Conservation (phyloP, 2,329 filamentous ascomycete genomes). For the Exophiala viscosa region DNA sequence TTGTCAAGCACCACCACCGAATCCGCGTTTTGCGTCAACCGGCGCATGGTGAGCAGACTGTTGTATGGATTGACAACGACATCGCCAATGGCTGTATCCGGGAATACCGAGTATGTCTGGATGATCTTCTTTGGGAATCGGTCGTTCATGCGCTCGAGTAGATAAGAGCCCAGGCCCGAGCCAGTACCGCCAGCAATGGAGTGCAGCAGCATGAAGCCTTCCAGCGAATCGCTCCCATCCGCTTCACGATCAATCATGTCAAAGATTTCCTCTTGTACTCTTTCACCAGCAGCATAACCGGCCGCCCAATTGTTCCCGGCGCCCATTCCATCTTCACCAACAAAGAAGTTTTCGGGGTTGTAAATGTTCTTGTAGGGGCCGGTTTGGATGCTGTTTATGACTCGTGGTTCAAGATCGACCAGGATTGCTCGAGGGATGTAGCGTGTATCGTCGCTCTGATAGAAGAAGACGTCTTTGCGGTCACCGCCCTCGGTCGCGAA, state of each 20-base stretch:
- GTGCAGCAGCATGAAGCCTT: constrained; percentile 98
- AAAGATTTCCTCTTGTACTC: constrained; percentile 92
- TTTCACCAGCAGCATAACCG: constrained; percentile 88
- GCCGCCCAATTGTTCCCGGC: constrained; percentile 98
- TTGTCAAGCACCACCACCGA: constrained; percentile 97
- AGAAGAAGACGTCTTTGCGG: constrained; percentile 98
- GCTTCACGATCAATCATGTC: constrained; percentile 99
- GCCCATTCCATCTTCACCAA: constrained; percentile 87
- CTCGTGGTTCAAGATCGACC: constrained; percentile 88
- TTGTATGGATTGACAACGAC: constrained; percentile 99
- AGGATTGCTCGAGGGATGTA: constrained; percentile 96
- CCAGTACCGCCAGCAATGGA: constrained; percentile 97
- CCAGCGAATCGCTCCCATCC: constrained; percentile 93
- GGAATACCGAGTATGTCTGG: constrained; percentile 98
- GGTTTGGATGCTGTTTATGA: constrained; percentile 85
- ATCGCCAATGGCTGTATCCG: constrained; percentile 83
- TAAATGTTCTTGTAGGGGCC: constrained; percentile 98
- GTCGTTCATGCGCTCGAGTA: constrained; percentile 93
- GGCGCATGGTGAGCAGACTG: constrained; percentile 84
- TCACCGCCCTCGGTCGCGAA: constrained; percentile 97
- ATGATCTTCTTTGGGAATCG: constrained; percentile 98
- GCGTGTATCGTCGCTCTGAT: constrained; percentile 95
- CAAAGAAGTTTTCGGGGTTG: constrained; percentile 98
- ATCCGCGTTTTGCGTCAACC: constrained; percentile 92
- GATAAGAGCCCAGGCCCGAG: constrained; percentile 89